Evolutionary conservation across 805 yeast species (phyloP).

Genomic region (Suhomyces pyralidae): DNA sequence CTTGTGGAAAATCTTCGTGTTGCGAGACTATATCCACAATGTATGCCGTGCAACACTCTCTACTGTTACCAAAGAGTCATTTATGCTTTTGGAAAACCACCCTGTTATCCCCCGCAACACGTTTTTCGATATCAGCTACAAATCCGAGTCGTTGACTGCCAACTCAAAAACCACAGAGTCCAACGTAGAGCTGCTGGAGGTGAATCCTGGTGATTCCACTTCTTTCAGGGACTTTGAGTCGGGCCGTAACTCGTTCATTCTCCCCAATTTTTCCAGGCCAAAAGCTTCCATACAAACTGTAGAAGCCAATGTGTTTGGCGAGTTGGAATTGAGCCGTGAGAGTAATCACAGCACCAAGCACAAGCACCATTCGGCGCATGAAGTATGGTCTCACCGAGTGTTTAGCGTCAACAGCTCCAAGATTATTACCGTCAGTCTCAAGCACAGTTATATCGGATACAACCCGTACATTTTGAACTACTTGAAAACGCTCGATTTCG

Average conservation of each 20-base stretch:
- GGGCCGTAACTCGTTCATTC: conserved; percentile 22
- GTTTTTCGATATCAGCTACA: conserved; percentile 37
- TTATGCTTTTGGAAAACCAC: not conserved
- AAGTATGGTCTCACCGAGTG: conserved; percentile 12
- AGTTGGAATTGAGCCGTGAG: conserved; percentile 34
- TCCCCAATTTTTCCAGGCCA: conserved; percentile 29
- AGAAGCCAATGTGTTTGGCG: conserved; percentile 45
- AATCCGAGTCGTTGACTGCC: conserved; percentile 28
- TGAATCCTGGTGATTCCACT: conserved; percentile 8
- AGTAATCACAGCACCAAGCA: conserved; percentile 9
- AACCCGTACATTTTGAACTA: conserved; percentile 61
- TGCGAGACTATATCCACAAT: conserved; percentile 65
- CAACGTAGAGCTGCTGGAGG: conserved; percentile 12
- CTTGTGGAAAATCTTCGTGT: conserved; percentile 75
- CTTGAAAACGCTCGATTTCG: conserved; percentile 50
- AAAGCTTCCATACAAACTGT: conserved; percentile 39
- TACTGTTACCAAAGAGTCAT: not conserved
- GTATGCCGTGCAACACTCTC: conserved; percentile 39
- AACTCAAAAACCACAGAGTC: conserved; percentile 18
- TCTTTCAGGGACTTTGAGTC: conserved; percentile 11
- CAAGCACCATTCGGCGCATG: conserved; percentile 9
- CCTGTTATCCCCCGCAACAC: conserved; percentile 31
- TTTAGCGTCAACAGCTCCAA: conserved; percentile 30
- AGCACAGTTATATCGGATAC: conserved; percentile 64
- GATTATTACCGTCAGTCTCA: conserved; percentile 33